Evolutionary conservation across 2,329 filamentous ascomycete genomes (phyloP).

Genomic region (Rhinocladiella similis): DNA sequence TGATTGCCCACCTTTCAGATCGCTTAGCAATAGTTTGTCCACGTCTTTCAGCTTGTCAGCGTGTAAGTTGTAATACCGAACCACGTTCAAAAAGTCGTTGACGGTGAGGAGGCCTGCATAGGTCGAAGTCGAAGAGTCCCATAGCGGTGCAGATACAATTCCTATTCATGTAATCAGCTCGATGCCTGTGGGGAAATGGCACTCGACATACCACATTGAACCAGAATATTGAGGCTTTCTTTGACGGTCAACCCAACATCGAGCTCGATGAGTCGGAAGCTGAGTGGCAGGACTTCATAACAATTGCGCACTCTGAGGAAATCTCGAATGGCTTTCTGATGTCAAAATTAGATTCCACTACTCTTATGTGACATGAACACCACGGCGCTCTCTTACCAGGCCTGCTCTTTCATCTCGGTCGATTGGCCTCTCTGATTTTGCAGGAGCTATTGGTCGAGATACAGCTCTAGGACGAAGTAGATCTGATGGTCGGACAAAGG

Average conservation of each 20-base stretch:
- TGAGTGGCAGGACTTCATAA: constrained; percentile 95
- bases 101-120: constrained; percentile 94
- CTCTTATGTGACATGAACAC: neutral
- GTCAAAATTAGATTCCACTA: constrained; percentile 5
- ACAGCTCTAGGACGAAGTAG: constrained; percentile 44
- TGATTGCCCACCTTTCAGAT: constrained; percentile 71
- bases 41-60: constrained; percentile 86
- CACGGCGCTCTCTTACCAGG: constrained; percentile 41
- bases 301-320: constrained; percentile 95
- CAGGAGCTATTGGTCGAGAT: constrained; percentile 43
- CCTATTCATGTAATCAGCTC: constrained; percentile 53
- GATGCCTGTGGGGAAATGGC: constrained; percentile 6
- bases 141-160: constrained; percentile 95
- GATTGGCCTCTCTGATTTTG: constrained; percentile 45
- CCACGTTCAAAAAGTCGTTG: constrained; percentile 97
- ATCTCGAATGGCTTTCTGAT: constrained; percentile 83
- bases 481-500: constrained; percentile 51
- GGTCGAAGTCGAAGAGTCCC: constrained; percentile 89
- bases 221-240: constrained; percentile 93
- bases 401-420: constrained; percentile 52
- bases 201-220: constrained; percentile 75
- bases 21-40: constrained; percentile 90
- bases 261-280: constrained; percentile 92
- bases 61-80: constrained; percentile 98
- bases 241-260: constrained; percentile 94